Percentiles rank a stretch among this genome's conserved stretches.
These are phyloP conservation scores for Phytophthora fragariaefolia DNA, from an alignment of 352 stramenopile genomes.

Conservation along the genomic window DNA sequence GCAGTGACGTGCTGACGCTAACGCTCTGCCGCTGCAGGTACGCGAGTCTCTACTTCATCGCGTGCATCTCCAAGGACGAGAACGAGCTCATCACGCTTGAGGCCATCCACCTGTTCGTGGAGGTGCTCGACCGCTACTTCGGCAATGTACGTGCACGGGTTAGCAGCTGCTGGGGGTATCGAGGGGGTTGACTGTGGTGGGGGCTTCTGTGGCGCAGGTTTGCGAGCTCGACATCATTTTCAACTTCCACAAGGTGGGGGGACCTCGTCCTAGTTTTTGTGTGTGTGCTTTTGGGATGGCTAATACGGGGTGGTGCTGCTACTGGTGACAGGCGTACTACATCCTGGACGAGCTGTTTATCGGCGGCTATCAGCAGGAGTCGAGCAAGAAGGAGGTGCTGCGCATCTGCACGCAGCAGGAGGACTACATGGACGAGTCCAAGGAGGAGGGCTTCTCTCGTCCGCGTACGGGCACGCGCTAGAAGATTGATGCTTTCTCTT, in stretches of 20 bases:
- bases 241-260: conserved; percentile 98
- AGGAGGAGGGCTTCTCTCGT: conserved; percentile 82
- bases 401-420: conserved; percentile 90
- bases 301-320: not conserved
- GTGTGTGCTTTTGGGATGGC: not conserved
- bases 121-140: conserved; percentile 98
- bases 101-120: conserved; percentile 98
- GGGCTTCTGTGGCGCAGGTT: conserved; percentile 49
- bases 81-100: conserved; percentile 99
- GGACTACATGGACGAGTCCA: conserved; percentile 91
- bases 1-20: no score
- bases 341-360: conserved; percentile 99
- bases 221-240: conserved; percentile 99
- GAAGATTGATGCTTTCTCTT: not conserved
- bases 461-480: conserved; percentile 72
- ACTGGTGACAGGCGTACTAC: conserved; percentile 96
- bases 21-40: no score
- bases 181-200: no score
- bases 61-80: conserved; percentile 94
- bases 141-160: conserved; percentile 71
- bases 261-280: not conserved
- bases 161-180: not conserved
- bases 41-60: conserved; percentile 98
- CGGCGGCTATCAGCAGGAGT: conserved; percentile 97
- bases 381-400: conserved; percentile 93